Percentiles rank a stretch among this genome's conserved stretches.
Evolutionary conservation across 441 rosid species (phyloP).

Genomic region (Croton setiger): DNA sequence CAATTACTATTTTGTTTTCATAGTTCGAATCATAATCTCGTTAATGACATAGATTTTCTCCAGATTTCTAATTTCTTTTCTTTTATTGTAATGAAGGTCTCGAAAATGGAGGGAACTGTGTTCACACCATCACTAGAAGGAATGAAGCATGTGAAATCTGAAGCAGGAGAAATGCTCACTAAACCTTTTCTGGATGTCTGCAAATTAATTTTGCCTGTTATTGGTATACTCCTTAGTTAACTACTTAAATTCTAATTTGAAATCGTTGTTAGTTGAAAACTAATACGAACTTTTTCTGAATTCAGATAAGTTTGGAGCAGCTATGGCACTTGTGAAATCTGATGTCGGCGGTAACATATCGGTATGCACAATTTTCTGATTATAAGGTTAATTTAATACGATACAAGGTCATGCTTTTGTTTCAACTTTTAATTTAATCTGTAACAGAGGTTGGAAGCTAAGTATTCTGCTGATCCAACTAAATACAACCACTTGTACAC

Average conservation of each 20-base stretch:
- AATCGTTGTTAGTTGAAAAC: slow-evolving; percentile 6
- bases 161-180: slow-evolving; percentile 68
- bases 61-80: neutral
- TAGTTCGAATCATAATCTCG: neutral
- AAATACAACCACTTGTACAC: slow-evolving; percentile 60
- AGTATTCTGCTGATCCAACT: slow-evolving; percentile 57
- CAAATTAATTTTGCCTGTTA: slow-evolving; percentile 83
- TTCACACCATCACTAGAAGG: slow-evolving; percentile 83
- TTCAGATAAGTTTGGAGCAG: slow-evolving; percentile 88
- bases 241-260: neutral
- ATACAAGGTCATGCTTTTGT: too few species aligned
- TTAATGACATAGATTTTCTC: neutral
- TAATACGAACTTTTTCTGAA: slow-evolving; percentile 6
- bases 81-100: slow-evolving; percentile 1
- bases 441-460: slow-evolving; percentile 75
- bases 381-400: neutral
- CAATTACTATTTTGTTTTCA: neutral
- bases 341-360: slow-evolving; percentile 88
- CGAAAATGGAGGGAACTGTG: slow-evolving; percentile 68
- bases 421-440: neutral
- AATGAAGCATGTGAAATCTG: slow-evolving; percentile 75
- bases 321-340: slow-evolving; percentile 81
- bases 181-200: slow-evolving; percentile 91
- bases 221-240: slow-evolving; percentile 42
- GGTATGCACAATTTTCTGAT: slow-evolving; percentile 33